Base-by-base conservation (phyloP, 1,284 basidiomycete genomes). In the Ceratobasidium sp. region DNA sequence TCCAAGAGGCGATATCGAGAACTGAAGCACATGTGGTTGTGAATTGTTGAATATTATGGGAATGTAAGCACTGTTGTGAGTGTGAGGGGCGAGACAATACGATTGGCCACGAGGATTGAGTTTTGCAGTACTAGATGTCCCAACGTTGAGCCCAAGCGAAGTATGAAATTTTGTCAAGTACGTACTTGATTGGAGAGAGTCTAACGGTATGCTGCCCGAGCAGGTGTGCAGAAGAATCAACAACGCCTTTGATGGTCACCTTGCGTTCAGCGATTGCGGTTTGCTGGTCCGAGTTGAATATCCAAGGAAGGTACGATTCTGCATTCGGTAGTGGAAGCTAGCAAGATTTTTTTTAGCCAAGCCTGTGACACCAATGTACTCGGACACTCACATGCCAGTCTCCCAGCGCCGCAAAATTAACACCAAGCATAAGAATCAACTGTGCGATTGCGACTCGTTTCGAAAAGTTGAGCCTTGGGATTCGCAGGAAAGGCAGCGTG, bases 41-140 rank as follows among this genome's bases (percentile, higher is more conserved):
- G 96, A 96, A 81, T 97, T 97, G 84, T 97, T 98, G 79, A 98
- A 87, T 32, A 97, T 83, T 36, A 96, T 82, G 1, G 94, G 93
- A 57, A 96, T 81, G 60, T 92, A 84, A 55, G 91, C 85, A 48
- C 83, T 82, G 60, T 85, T 84, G 9, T 83, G 82, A 4, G 87
- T 82, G 23, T 67, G 62, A 1, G 87, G 79, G 0, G 88, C 83
- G 18, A 96, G 81, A 77, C 94, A 96, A 80, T 89, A 93, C 16
- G 88, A 87, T 64, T 86, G 82, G 23, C 80, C 82, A 71, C 88
- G 83, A 4, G 92, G 92, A 75, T 94, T 93, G 21, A 96, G 82
- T 53, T 89, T 88, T 16, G 93, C 94, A 0, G 94, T 96, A 78
- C 92, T 83, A 64, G 59, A 23, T 32, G 26, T 34, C 50, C 6